These are phyloP conservation scores for Eucalyptus urophylla DNA, from an alignment of 345 rosid genomes.

Conservation along the genomic window DNA sequence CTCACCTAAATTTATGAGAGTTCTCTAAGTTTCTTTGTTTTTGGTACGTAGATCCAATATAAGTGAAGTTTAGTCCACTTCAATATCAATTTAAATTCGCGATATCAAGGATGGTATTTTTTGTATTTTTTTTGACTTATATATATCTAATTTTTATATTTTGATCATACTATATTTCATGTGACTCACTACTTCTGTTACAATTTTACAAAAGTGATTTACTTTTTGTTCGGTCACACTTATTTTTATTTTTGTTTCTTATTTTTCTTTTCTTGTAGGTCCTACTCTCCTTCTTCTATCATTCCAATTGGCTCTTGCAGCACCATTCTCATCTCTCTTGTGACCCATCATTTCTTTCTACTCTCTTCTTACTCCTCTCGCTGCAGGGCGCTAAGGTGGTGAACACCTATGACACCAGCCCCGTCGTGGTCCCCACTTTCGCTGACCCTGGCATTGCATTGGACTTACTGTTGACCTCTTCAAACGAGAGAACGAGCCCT, in stretches of 20 bases:
- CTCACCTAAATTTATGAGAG: background rate
- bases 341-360: background rate
- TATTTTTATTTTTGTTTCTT: too few relatives aligned
- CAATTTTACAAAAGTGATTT: rapidly evolving
- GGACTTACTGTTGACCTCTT: background rate
- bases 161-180: rapidly evolving
- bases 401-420: background rate
- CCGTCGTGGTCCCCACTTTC: background rate
- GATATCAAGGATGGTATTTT: rapidly evolving
- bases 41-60: rapidly evolving
- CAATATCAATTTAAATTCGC: background rate
- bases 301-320: background rate
- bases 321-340: background rate
- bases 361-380: background rate
- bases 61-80: background rate
- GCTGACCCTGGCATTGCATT: background rate
- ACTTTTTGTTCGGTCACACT: rapidly evolving
- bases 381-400: background rate
- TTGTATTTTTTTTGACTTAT: rapidly evolving
- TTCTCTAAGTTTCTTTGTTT: too few relatives aligned
- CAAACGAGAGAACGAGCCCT: background rate
- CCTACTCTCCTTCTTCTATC: background rate
- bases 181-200: rapidly evolving
- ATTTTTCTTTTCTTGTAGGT: too few relatives aligned
- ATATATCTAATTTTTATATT: rapidly evolving